Conservation (phyloP, 331 rosid genomes). For the Dryas integrifolia region DNA sequence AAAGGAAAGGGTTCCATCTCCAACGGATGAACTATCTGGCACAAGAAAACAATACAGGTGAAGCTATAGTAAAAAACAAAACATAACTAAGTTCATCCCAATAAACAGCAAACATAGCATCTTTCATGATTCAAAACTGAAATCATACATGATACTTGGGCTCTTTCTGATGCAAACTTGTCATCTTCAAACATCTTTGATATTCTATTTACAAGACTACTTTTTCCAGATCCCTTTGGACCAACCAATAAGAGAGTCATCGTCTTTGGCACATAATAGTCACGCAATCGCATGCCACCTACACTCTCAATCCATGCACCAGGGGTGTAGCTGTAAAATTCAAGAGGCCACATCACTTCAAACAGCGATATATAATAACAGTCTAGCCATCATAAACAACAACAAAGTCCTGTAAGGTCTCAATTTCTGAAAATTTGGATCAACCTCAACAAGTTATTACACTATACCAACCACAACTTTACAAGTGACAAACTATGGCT, state of each 20-base stretch:
- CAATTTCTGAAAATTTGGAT: neutral
- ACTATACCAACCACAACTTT: no score
- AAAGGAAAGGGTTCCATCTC: conserved; percentile 82
- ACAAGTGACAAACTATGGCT: no score
- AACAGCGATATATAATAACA: conserved; percentile 11
- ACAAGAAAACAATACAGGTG: conserved; percentile 17
- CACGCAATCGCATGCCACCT: conserved; percentile 42
- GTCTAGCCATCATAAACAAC: conserved; percentile 1
- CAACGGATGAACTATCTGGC: conserved; percentile 57
- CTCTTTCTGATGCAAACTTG: conserved; percentile 60
- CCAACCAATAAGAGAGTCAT: conserved; percentile 71
- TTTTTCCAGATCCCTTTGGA: conserved; percentile 82
- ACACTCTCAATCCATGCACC: conserved; percentile 66
- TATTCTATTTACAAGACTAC: conserved; percentile 81
- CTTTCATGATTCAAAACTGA: conserved; percentile 11
- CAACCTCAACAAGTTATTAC: no score
- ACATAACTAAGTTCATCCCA: neutral
- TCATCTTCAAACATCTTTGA: conserved; percentile 65
- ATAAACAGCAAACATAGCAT: neutral
- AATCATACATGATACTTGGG: conserved; percentile 79
- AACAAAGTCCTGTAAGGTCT: neutral
- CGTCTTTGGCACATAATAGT: conserved; percentile 76
- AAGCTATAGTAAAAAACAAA: neutral
- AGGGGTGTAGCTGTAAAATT: conserved; percentile 58
- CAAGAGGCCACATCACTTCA: conserved; percentile 25